Evolutionary conservation across 164 flowering plant species (phyloP).

Genomic region (Umbellularia californica): DNA sequence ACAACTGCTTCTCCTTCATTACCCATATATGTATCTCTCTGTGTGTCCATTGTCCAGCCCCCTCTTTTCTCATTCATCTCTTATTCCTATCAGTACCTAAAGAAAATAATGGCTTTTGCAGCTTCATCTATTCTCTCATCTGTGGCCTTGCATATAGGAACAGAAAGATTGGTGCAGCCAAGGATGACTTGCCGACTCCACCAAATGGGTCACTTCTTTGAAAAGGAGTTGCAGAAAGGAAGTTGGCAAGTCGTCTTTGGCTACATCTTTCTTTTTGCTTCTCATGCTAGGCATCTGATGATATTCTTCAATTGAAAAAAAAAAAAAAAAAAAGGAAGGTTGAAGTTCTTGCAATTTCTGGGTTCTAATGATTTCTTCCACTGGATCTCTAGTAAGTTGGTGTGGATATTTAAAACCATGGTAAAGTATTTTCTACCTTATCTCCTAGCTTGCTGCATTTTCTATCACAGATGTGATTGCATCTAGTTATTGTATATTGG

Average conservation of each 20-base stretch:
- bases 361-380: neutral
- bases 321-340: too few relatives aligned
- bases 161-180: slow-evolving; percentile 42
- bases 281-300: slow-evolving; percentile 41
- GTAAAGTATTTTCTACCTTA: neutral
- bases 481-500: neutral
- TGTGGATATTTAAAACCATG: neutral
- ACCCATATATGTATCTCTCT: neutral
- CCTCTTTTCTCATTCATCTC: neutral
- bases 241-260: slow-evolving; percentile 53
- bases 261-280: slow-evolving; percentile 40
- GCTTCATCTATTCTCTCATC: slow-evolving; percentile 9
- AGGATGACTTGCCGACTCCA: slow-evolving; percentile 57
- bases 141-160: slow-evolving; percentile 31
- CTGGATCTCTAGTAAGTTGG: neutral
- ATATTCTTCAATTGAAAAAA: neutral
- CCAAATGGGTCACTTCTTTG: neutral
- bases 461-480: neutral
- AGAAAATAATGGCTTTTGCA: neutral
- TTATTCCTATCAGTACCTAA: neutral
- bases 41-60: neutral
- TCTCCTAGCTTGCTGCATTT: neutral
- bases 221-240: neutral
- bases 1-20: neutral
- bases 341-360: too few relatives aligned